Percentiles rank a stretch among this genome's conserved stretches.
Conservation (phyloP, 2,329 filamentous ascomycete species). For the Monascus ruber region DNA sequence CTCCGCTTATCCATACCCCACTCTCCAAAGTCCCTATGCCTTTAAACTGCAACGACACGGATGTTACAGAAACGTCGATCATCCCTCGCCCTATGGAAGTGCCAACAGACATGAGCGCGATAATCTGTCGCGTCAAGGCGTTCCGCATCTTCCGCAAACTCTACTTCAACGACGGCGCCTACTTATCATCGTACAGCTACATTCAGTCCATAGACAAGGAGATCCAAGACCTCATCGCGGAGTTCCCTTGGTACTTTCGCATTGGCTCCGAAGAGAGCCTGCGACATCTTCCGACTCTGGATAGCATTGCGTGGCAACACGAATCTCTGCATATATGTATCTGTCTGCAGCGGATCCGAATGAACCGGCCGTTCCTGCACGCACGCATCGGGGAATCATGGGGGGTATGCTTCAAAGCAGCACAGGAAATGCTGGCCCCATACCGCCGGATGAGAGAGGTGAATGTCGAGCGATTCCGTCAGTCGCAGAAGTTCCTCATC, state of each 20-base stretch:
- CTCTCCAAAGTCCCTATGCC: conserved; percentile 13
- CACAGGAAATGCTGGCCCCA: conserved; percentile 12
- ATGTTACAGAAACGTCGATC: conserved; percentile 10
- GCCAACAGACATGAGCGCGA: conserved; percentile 12
- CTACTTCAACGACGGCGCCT: conserved; percentile 8
- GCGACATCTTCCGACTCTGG: conserved; percentile 6
- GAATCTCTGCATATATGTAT: conserved; percentile 14
- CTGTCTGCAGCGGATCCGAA: conserved; percentile 15
- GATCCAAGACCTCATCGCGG: conserved; percentile 8
- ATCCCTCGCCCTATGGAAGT: conserved; percentile 8
- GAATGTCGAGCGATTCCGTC: conserved; percentile 8
- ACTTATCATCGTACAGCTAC: conserved; percentile 11
- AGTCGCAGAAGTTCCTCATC: conserved; percentile 12
- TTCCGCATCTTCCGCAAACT: conserved; percentile 12
- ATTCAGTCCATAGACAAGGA: conserved; percentile 12
- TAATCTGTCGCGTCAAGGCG: conserved; percentile 9
- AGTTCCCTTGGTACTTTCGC: conserved; percentile 15
- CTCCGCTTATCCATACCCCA: conserved; percentile 13
- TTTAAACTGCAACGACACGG: conserved; percentile 14
- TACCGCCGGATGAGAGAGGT: conserved; percentile 12
- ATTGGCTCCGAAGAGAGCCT: conserved; percentile 4
- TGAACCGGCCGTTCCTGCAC: conserved; percentile 14
- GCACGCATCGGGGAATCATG: conserved; percentile 11
- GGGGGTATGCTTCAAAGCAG: conserved; percentile 11
- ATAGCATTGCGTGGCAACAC: conserved; percentile 14